Percentiles rank a stretch among this genome's conserved stretches.
Evolutionary conservation across 805 yeast species (phyloP).

Genomic region (Saccharomycopsis sp.): DNA sequence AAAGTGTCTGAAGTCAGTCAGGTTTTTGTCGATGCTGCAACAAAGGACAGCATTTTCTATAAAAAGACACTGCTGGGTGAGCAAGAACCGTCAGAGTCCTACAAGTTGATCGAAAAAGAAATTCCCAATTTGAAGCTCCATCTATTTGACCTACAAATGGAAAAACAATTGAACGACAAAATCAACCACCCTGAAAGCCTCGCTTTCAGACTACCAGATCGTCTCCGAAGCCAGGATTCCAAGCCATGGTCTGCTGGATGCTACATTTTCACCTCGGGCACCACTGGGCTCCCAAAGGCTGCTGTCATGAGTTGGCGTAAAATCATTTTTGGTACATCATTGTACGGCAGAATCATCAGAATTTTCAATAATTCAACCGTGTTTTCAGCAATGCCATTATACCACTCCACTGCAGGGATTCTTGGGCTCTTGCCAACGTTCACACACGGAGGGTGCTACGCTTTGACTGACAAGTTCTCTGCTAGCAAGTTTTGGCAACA

Average conservation of each 20-base stretch:
- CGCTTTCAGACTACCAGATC: constrained; percentile 45
- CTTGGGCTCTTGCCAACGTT: constrained; percentile 70
- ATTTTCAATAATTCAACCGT: constrained; percentile 47
- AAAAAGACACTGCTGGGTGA: too few relatives aligned
- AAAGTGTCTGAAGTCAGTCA: constrained; percentile 54
- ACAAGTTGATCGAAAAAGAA: constrained; percentile 26
- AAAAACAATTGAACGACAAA: constrained; percentile 34
- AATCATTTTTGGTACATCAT: constrained; percentile 55
- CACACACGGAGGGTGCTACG: constrained; percentile 62
- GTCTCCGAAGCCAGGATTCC: constrained; percentile 48
- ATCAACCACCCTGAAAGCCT: constrained; percentile 36
- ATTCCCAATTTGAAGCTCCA: constrained; percentile 35
- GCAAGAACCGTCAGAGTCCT: constrained; percentile 30
- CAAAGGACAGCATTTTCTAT: constrained; percentile 37
- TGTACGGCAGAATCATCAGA: constrained; percentile 64
- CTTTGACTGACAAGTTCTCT: constrained; percentile 74
- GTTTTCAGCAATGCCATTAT: constrained; percentile 90
- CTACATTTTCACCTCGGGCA: constrained; percentile 85
- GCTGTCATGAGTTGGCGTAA: constrained; percentile 92
- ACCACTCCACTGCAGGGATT: constrained; percentile 90
- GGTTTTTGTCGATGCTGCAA: constrained; percentile 68
- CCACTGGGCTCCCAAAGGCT: constrained; percentile 90
- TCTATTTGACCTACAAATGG: constrained; percentile 48
- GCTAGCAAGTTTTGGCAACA: constrained; percentile 86
- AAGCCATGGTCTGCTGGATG: constrained; percentile 55